phyloP scores from a whole-genome alignment of 164 flowering plant species.

The Vitis rotundifolia region DNA sequence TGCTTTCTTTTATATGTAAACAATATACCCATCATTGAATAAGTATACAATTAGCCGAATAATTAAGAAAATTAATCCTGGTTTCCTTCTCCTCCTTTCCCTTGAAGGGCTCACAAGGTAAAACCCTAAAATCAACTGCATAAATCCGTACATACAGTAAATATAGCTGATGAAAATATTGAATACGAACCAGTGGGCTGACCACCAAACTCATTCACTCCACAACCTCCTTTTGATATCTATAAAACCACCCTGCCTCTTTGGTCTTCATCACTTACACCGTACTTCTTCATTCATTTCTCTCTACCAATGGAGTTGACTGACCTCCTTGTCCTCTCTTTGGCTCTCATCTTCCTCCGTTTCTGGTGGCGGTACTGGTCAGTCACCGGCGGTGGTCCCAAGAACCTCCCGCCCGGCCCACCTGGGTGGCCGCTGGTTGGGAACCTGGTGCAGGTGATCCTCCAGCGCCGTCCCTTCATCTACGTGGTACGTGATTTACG shows the following conservation, averaged over 20 bases:
- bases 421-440: constrained; percentile 91
- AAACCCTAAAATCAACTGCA: background rate
- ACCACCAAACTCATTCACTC: constrained; percentile 1
- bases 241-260: background rate
- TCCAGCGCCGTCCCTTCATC: constrained; percentile 69
- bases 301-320: constrained; percentile 40
- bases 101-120: no score
- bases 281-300: background rate
- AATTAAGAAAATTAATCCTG: no score
- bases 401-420: constrained; percentile 83
- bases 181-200: background rate
- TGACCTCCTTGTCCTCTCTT: constrained; percentile 36
- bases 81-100: no score
- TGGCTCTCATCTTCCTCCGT: constrained; percentile 24
- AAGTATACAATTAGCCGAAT: no score
- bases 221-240: background rate
- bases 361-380: constrained; percentile 67
- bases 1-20: no score
- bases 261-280: background rate
- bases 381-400: constrained; percentile 31
- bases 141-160: background rate
- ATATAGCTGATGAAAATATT: constrained; percentile 5
- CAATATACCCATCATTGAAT: no score
- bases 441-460: constrained; percentile 71
- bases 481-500: constrained; percentile 68